Evolutionary conservation across 352 stramenopile species (phyloP), one percentile per base, ranked within the genome.

Genomic region (Globisporangium irregulare): DNA sequence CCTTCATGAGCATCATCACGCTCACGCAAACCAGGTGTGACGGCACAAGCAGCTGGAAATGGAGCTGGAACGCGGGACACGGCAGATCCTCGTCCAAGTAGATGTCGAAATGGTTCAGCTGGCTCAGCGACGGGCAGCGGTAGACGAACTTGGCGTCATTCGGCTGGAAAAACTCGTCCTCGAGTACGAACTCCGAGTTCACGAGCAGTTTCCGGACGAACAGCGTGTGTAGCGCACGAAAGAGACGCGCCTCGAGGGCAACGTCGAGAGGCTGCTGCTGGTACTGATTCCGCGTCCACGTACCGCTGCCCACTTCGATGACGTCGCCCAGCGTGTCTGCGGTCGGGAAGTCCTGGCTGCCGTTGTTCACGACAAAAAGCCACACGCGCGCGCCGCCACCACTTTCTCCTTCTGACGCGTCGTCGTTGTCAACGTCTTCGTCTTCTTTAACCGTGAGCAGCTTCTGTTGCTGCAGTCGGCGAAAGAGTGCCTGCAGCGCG

Each of bases 111-210:
- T 89, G 79, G 69, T 91, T 88, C 6, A 89, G 60, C 27, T 67
- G 68, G 18, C 74, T 77, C 4, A 88, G 73, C 38, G 85, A 90
- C 55, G 83, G 83, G 43, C 79, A 79, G 3, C 79, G 75, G 64
- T 83, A 92, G 56, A 89, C 72, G 57, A 93, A 91, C 18, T 73
- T 80, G 24, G 81, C 80, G 34, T 91, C 80, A 34, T 86, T 89
- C 0, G 70, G 79, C 63, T 79, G 64, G 63, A 86, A 89, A 14
- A 75, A 75, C 2, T 67, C 75, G 32, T 71, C 62, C 0, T 72
- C 53, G 18, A 72, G 63, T 24, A 77, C 57, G 67, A 93, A 91
- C 9, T 85, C 82, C 14, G 78, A 75, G 22, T 76, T 69, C 0
- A 62, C 55, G 15, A 84, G 61, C 34, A 92, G 69, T 58, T 76